phyloP scores from a whole-genome alignment of 2,329 filamentous ascomycete species.

The Aureobasidium uvarum region DNA sequence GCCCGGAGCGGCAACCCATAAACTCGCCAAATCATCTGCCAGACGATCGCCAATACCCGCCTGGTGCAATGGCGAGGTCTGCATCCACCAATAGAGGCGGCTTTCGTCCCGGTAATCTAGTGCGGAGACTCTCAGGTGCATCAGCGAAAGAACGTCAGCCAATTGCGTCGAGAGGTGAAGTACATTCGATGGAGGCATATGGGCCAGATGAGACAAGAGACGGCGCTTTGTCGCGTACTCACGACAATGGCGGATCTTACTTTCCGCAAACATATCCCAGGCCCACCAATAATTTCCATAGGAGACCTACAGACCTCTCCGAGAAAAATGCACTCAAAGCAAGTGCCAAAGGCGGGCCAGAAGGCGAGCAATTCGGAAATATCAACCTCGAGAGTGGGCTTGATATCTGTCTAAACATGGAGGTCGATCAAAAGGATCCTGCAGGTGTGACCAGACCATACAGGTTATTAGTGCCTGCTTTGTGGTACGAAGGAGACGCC shows the following conservation, averaged over 20 bases:
- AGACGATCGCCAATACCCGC: conserved; percentile 33
- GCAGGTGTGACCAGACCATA: conserved; percentile 87
- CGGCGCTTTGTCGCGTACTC: neutral
- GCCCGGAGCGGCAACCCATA: conserved; percentile 32
- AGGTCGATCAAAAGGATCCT: conserved; percentile 81
- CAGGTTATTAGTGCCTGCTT: conserved; percentile 75
- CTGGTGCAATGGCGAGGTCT: conserved; percentile 38
- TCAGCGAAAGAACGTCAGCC: conserved; percentile 29
- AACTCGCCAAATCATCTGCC: neutral
- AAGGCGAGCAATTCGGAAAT: conserved; percentile 53
- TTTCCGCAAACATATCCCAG: conserved; percentile 28
- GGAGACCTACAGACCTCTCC: conserved; percentile 46
- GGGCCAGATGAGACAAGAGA: neutral
- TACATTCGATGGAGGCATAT: conserved; percentile 13
- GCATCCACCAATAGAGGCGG: conserved; percentile 36
- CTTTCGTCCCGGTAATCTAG: conserved; percentile 43
- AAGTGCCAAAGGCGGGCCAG: conserved; percentile 52
- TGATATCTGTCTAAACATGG: conserved; percentile 84
- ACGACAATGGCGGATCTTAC: conserved; percentile 18
- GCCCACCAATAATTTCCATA: conserved; percentile 43
- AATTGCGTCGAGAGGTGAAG: conserved; percentile 29
- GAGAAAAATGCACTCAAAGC: conserved; percentile 43
- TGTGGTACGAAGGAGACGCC: conserved; percentile 50
- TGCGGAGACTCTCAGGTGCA: conserved; percentile 44
- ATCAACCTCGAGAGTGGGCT: conserved; percentile 80